These are phyloP conservation scores for Diplodia seriata DNA, from an alignment of 2,329 filamentous ascomycete genomes.

Conservation along the genomic window DNA sequence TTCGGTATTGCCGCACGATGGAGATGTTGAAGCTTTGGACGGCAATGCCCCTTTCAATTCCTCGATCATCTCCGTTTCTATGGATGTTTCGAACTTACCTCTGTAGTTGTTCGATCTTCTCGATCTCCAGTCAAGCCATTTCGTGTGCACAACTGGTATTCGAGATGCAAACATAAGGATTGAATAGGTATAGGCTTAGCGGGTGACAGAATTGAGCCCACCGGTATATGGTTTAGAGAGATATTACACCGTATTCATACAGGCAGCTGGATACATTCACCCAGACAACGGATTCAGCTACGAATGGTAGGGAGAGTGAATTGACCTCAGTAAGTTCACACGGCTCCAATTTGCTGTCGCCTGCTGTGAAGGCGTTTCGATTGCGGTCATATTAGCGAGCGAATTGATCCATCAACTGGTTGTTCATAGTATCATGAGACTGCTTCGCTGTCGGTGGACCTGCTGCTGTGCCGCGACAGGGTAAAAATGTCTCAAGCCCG, in stretches of 20 bases:
- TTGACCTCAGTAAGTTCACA: too few relatives aligned
- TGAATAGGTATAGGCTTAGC: neutral
- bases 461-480: conserved; percentile 2
- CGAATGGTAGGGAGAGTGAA: too few relatives aligned
- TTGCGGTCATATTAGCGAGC: neutral
- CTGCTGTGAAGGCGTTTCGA: neutral
- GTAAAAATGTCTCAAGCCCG: neutral
- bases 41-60: neutral
- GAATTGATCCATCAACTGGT: too few relatives aligned
- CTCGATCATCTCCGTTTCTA: neutral
- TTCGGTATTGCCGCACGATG: neutral
- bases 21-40: neutral
- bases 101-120: neutral
- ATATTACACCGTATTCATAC: too few relatives aligned
- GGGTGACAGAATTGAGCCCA: too few relatives aligned
- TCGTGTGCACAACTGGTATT: neutral
- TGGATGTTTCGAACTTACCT: neutral
- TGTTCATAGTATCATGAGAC: conserved; percentile 1
- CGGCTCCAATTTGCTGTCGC: too few relatives aligned
- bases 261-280: too few relatives aligned
- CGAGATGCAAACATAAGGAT: neutral
- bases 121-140: neutral
- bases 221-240: too few relatives aligned
- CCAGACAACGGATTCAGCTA: too few relatives aligned
- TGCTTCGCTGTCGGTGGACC: neutral